Conservation (phyloP, 2,329 filamentous ascomycete species). For the Botrytis hyacinthi region DNA sequence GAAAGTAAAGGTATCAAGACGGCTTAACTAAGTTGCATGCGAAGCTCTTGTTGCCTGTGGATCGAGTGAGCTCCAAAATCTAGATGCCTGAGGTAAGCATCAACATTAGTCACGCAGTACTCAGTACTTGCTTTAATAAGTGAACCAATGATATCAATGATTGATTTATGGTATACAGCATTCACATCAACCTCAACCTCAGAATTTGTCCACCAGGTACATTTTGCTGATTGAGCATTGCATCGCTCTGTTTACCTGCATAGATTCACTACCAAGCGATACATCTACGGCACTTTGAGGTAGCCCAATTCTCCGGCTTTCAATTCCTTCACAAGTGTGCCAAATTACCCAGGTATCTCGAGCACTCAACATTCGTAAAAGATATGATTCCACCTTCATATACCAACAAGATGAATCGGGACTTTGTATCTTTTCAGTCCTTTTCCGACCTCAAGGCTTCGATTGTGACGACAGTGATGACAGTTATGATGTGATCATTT, state of each 20-base stretch:
- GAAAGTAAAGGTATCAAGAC: slow-evolving; percentile 8
- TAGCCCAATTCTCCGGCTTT: background rate
- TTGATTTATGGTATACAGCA: background rate
- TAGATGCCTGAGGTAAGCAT: background rate
- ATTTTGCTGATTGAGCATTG: background rate
- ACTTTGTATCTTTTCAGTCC: background rate
- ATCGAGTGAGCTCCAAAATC: background rate
- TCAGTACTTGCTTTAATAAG: background rate
- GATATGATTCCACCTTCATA: background rate
- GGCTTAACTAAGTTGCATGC: slow-evolving; percentile 17
- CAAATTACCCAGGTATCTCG: background rate
- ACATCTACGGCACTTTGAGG: background rate
- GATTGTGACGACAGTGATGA: background rate
- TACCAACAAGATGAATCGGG: background rate
- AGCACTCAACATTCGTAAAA: background rate
- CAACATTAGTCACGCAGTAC: background rate
- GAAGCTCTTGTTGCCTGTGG: slow-evolving; percentile 22
- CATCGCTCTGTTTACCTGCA: background rate
- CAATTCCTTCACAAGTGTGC: background rate
- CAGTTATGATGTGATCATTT: background rate
- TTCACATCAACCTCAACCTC: background rate
- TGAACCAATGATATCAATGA: background rate
- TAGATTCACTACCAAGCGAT: background rate
- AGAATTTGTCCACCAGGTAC: background rate
- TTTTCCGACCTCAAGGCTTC: background rate